Conservation (phyloP, 2,329 filamentous ascomycete genomes). For the Monosporascus sp. region DNA sequence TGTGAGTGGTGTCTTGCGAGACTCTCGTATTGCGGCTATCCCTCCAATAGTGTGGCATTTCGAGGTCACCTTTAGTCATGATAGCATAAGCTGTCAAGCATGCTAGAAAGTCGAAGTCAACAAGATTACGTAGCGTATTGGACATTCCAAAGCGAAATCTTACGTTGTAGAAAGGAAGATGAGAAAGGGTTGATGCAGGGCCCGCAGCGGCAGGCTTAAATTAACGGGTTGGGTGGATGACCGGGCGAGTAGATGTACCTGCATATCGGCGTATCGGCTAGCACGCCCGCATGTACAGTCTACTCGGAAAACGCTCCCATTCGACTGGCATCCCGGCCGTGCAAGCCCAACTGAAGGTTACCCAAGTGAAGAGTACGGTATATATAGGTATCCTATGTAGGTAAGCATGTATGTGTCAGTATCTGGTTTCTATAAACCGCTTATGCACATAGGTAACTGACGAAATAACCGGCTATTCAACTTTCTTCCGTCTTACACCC, state of each 20-base stretch:
- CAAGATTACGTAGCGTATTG: not conserved
- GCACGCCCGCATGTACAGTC: conserved; percentile 19
- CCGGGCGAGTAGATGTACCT: conserved; percentile 22
- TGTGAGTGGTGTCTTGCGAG: not conserved
- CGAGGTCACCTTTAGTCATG: not conserved
- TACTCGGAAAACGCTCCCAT: conserved; percentile 1
- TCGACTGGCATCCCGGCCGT: not conserved
- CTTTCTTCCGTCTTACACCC: too few species aligned
- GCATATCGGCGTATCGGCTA: conserved; percentile 28
- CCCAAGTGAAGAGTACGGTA: not conserved
- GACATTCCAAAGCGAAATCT: not conserved
- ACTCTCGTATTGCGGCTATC: not conserved
- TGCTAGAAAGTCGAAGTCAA: not conserved
- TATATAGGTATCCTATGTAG: too few species aligned
- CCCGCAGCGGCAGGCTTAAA: not conserved
- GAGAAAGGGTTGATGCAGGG: not conserved
- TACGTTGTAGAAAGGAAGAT: not conserved
- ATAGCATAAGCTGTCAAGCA: not conserved
- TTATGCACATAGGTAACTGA: not conserved
- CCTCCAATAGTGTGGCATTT: too few species aligned
- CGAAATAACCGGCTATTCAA: too few species aligned
- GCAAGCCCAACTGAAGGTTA: not conserved
- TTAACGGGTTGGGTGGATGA: not conserved
- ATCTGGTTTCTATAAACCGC: too few species aligned
- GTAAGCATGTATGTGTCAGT: too few species aligned